Base-by-base conservation (phyloP, 31 red algal genomes). In the Asparagopsis taxiformis region DNA sequence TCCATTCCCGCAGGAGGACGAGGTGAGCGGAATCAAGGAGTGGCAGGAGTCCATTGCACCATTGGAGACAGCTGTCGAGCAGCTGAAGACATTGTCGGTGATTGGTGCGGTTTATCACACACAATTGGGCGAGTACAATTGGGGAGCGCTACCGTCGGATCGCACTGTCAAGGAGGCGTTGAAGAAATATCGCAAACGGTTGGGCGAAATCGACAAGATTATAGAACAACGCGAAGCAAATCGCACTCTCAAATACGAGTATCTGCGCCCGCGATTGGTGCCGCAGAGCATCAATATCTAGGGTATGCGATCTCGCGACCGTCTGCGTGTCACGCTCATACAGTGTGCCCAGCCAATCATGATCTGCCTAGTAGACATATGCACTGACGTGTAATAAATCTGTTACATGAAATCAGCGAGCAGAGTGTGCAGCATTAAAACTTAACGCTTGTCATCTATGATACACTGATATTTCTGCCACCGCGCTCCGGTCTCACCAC, bases 261-360 rank as follows among this genome's bases (percentile, higher is more conserved):
- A 70, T 39, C 15, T 80, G 41, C 31, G 66, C 22, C 62, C 76
- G 49, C 37, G 31, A 31, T 54, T 56, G n/a, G 51, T 80, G 24
- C 76, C 76, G 39, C 76, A 69, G 31, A 70, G 64, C 11, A 80
- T 70, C 51, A 80, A 80, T 30, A 80, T 80, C 44, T 80, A 50
- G 17, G 17, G 17, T 50, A 10, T 50, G 11, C 10, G 10, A 13
- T 13, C 44, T 13, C 44, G 10, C 44, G 44, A 50, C 17, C 17
- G 44, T 50, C 44, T n/a, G n/a, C n/a, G n/a, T n/a, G n/a, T n/a
- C n/a, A n/a, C n/a, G n/a, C n/a, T n/a, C n/a, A n/a, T n/a, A n/a
- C n/a, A n/a, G n/a, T n/a, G n/a, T n/a, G n/a, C n/a, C n/a, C n/a
- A n/a, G n/a, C n/a, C n/a, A n/a, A n/a, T n/a, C n/a, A n/a, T n/a